These are phyloP conservation scores for Fusarium verrucosum DNA, from an alignment of 2,329 filamentous ascomycete species.

Conservation along the genomic window DNA sequence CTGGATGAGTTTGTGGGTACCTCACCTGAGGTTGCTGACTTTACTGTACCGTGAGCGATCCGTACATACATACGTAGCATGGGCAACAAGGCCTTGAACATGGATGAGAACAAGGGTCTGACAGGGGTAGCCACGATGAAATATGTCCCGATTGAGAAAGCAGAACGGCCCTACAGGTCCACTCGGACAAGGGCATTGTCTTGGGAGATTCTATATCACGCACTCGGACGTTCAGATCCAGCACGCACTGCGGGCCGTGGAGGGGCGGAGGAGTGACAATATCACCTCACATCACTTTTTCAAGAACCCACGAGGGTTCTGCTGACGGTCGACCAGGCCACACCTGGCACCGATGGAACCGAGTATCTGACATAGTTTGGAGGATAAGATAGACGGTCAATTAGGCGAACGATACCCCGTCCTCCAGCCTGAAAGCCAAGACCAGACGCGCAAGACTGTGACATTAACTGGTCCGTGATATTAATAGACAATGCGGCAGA, in stretches of 20 bases:
- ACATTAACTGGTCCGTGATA: conserved; percentile 19
- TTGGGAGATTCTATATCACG: conserved; percentile 17
- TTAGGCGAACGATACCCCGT: conserved; percentile 14
- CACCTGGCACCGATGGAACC: conserved; percentile 15
- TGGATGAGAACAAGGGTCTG: conserved; percentile 22
- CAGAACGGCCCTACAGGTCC: conserved; percentile 33
- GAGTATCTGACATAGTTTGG: conserved; percentile 23
- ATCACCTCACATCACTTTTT: conserved; percentile 25
- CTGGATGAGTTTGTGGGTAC: conserved; percentile 35
- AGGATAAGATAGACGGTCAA: conserved; percentile 10
- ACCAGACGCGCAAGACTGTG: conserved; percentile 23
- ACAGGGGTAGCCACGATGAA: conserved; percentile 27
- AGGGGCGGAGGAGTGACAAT: conserved; percentile 32
- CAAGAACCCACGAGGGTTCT: conserved; percentile 13
- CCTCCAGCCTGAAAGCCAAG: conserved; percentile 25
- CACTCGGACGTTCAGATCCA: conserved; percentile 11
- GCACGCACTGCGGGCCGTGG: conserved; percentile 9
- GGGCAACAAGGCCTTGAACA: conserved; percentile 40
- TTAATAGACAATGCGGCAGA: conserved; percentile 13
- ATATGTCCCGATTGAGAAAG: conserved; percentile 35
- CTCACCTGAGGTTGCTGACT: conserved; percentile 22
- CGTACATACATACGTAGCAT: too few species aligned
- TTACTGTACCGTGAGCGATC: conserved; percentile 12
- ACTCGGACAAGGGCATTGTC: conserved; percentile 23
- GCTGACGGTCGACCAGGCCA: conserved; percentile 26